Conservation (phyloP, 2,329 filamentous ascomycete genomes). For the Botryotinia calthae region DNA sequence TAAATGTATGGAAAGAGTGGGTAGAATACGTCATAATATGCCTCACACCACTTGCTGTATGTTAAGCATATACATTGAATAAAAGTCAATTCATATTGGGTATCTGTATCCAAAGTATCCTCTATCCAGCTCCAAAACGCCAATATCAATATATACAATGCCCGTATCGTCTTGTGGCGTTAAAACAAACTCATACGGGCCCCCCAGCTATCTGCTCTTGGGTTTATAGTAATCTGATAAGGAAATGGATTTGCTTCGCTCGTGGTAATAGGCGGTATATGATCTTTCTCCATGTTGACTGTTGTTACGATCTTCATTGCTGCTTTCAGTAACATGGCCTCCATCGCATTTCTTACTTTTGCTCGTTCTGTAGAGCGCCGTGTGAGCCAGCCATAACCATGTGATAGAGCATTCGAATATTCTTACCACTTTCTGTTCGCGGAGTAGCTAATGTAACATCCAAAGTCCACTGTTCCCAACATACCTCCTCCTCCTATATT, state of each 20-base stretch:
- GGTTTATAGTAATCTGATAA: slow-evolving; percentile 87
- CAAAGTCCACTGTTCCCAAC: slow-evolving; percentile 95
- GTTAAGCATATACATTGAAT: not conserved
- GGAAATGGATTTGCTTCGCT: slow-evolving; percentile 91
- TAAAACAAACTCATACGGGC: slow-evolving; percentile 66
- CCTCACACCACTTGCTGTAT: not conserved
- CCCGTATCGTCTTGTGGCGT: slow-evolving; percentile 25
- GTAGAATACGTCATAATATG: not conserved
- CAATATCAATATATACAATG: slow-evolving; percentile 19
- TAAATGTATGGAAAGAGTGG: not conserved
- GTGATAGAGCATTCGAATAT: slow-evolving; percentile 18
- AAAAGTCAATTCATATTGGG: slow-evolving; percentile 31
- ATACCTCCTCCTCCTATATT: slow-evolving; percentile 40
- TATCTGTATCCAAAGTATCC: slow-evolving; percentile 32
- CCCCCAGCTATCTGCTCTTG: slow-evolving; percentile 76
- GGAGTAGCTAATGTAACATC: slow-evolving; percentile 92
- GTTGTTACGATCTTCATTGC: slow-evolving; percentile 87
- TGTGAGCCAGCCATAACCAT: slow-evolving; percentile 19
- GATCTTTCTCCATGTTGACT: slow-evolving; percentile 86
- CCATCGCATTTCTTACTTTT: slow-evolving; percentile 88
- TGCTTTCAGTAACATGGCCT: slow-evolving; percentile 80
- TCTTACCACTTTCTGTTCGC: slow-evolving; percentile 78
- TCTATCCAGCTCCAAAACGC: slow-evolving; percentile 28
- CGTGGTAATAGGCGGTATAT: slow-evolving; percentile 95
- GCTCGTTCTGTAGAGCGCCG: slow-evolving; percentile 61